Evolutionary conservation across 305 asterid genomes (phyloP).

Genomic region (Coffea humblotiana): DNA sequence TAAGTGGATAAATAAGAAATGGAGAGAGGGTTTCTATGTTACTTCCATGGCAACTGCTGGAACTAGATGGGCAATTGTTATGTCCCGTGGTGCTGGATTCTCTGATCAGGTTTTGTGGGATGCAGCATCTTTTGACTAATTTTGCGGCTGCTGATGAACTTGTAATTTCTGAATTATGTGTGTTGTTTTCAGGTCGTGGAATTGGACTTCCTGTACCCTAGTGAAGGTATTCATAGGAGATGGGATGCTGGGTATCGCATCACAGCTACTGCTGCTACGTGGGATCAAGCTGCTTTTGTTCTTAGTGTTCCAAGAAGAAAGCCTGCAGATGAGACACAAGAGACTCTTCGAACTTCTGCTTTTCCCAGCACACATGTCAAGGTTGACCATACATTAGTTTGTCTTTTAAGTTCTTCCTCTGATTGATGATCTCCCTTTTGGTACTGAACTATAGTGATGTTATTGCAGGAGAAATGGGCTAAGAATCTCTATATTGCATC

Average conservation of each 20-base stretch:
- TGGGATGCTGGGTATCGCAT: conserved; percentile 86
- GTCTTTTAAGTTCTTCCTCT: no score
- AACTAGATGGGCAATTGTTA: conserved; percentile 71
- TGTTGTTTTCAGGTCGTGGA: conserved; percentile 64
- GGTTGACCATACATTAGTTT: conserved; percentile 35
- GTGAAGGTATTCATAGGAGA: conserved; percentile 85
- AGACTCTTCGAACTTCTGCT: conserved; percentile 84
- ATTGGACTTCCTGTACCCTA: conserved; percentile 85
- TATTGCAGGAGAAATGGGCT: conserved; percentile 84
- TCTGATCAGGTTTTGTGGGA: conserved; percentile 66
- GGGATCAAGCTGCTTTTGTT: conserved; percentile 75
- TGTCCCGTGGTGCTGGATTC: conserved; percentile 89
- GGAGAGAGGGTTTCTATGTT: conserved; percentile 83
- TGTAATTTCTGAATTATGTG: no score
- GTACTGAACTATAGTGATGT: not conserved
- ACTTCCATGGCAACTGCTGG: conserved; percentile 93
- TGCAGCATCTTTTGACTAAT: not conserved
- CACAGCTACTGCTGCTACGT: conserved; percentile 80
- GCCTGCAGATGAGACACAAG: conserved; percentile 78
- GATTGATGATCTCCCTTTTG: no score
- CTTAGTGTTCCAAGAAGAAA: conserved; percentile 70
- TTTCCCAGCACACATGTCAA: conserved; percentile 79
- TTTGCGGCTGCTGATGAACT: not conserved
- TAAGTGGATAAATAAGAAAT: conserved; percentile 94
- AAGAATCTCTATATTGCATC: conserved; percentile 79